These are phyloP conservation scores for Cylindrodendrum hubeiense DNA, from an alignment of 2,329 filamentous ascomycete genomes.

Conservation along the genomic window DNA sequence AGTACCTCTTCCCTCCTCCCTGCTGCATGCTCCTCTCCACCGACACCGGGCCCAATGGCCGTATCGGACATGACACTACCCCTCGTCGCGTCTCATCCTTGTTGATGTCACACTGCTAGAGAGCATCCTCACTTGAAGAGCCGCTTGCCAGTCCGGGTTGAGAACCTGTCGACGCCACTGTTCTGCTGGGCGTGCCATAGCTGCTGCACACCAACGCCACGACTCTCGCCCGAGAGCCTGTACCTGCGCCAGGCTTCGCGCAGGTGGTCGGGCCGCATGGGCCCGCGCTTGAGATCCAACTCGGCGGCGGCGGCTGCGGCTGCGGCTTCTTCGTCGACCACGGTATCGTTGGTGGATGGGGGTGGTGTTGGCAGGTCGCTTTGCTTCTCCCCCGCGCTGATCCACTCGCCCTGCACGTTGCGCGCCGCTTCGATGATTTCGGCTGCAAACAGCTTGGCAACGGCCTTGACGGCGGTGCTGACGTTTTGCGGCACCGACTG, in stretches of 20 bases:
- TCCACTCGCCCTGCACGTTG: slow-evolving; percentile 79
- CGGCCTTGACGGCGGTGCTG: slow-evolving; percentile 80
- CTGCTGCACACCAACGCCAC: slow-evolving; percentile 70
- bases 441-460: slow-evolving; percentile 82
- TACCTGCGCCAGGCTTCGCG: slow-evolving; percentile 80
- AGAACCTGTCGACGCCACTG: slow-evolving; percentile 71
- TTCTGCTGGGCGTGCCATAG: slow-evolving; percentile 72
- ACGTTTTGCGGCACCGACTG: slow-evolving; percentile 82
- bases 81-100: not conserved
- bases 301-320: slow-evolving; percentile 35
- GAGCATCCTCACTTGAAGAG: slow-evolving; percentile 62
- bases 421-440: slow-evolving; percentile 81
- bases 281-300: slow-evolving; percentile 58
- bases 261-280: slow-evolving; percentile 80
- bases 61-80: not conserved
- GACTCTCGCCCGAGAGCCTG: slow-evolving; percentile 71
- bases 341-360: slow-evolving; percentile 48
- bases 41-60: not conserved
- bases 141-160: slow-evolving; percentile 63
- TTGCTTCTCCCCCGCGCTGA: slow-evolving; percentile 69
- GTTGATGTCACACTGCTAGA: not conserved
- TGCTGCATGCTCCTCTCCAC: slow-evolving; percentile 5
- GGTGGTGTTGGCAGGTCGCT: slow-evolving; percentile 62
- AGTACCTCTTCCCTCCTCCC: slow-evolving; percentile 7
- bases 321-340: slow-evolving; percentile 49